phyloP scores from a whole-genome alignment of 345 rosid species.

The Combretum micranthum region DNA sequence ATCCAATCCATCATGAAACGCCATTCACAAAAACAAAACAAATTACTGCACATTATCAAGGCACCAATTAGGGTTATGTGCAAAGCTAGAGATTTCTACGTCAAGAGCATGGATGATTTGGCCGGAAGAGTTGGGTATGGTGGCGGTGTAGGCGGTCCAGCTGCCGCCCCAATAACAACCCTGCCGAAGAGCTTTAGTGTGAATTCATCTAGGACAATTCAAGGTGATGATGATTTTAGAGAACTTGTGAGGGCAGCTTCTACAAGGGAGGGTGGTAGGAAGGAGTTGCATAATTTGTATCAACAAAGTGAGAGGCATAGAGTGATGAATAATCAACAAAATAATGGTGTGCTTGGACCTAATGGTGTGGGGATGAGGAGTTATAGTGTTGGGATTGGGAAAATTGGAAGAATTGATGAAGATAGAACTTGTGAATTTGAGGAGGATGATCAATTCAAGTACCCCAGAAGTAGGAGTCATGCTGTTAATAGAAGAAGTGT shows the following conservation, averaged over 20 bases:
- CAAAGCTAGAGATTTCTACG: constrained; percentile 29
- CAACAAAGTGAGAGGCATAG: too few species aligned
- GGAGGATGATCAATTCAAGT: constrained; percentile 14
- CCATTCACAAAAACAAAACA: constrained; percentile 9
- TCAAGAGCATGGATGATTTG: constrained; percentile 21
- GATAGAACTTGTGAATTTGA: constrained; percentile 32
- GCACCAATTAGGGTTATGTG: constrained; percentile 24
- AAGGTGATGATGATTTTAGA: constrained; percentile 11
- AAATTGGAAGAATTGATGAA: constrained; percentile 44
- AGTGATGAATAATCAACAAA: too few species aligned
- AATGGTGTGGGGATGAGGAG: constrained; percentile 19
- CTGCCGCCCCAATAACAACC: not conserved
- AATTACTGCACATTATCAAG: constrained; percentile 9
- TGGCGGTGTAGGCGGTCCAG: constrained; percentile 10
- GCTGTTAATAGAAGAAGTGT: constrained; percentile 7
- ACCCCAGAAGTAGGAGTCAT: constrained; percentile 23
- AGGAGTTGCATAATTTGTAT: not conserved
- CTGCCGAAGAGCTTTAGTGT: constrained; percentile 27
- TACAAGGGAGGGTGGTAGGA: constrained; percentile 7
- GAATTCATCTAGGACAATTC: constrained; percentile 11
- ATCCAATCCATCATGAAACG: too few species aligned
- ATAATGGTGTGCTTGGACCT: too few species aligned
- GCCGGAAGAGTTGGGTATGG: constrained; percentile 14
- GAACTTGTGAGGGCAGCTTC: constrained; percentile 14
- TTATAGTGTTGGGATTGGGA: constrained; percentile 42